These are phyloP conservation scores for Globisporangium paroecandrum DNA, from an alignment of 352 stramenopile genomes.

Conservation along the genomic window DNA sequence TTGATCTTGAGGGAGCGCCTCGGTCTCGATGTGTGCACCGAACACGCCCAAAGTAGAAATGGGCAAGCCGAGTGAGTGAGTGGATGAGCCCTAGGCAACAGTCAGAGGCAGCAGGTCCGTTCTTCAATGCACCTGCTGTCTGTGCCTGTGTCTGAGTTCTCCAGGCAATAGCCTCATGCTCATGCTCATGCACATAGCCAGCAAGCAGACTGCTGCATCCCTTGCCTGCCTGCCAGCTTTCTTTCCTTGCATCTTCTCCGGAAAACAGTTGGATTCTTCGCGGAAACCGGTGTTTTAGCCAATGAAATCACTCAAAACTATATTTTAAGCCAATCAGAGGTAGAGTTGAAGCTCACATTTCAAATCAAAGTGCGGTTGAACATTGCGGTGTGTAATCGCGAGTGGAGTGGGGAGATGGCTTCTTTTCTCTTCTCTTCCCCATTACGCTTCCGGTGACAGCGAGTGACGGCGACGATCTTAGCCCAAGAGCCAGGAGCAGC, in stretches of 20 bases:
- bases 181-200: neutral
- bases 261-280: constrained; percentile 15
- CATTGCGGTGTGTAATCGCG: constrained; percentile 10
- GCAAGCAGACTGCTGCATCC: neutral
- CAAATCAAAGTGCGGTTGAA: constrained; percentile 5
- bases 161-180: neutral
- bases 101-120: neutral
- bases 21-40: neutral
- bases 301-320: neutral
- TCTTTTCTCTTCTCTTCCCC: neutral
- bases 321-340: no score
- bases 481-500: neutral
- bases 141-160: neutral
- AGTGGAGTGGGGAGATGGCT: constrained; percentile 8
- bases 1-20: neutral
- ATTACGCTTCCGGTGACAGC: neutral
- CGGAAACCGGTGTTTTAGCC: neutral
- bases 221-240: neutral
- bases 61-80: neutral
- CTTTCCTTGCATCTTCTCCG: constrained; percentile 15
- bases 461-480: constrained; percentile 4
- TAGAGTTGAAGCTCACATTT: constrained; percentile 4
- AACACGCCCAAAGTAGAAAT: neutral
- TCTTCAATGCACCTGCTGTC: neutral
- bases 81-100: neutral